A percentile compares a stretch with the other conserved stretches of the same genome.
Evolutionary conservation across 441 rosid species (phyloP).

Genomic region (Pelargonium australe): DNA sequence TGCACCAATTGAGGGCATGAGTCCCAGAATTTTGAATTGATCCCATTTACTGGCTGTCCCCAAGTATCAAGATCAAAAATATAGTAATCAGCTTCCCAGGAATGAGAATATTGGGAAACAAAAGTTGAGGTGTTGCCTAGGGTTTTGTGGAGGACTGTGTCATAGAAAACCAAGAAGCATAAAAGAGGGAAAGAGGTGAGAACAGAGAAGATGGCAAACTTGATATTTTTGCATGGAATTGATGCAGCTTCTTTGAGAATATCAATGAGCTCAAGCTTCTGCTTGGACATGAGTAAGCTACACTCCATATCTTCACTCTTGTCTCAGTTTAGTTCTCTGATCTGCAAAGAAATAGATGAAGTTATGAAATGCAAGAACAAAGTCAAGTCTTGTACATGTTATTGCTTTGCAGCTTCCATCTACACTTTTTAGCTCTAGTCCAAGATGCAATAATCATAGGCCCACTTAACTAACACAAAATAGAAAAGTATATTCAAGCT

Average conservation of each 20-base stretch:
- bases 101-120: not conserved
- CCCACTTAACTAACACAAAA: too few species aligned
- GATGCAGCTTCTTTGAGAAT: slow-evolving; percentile 21
- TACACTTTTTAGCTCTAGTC: too few species aligned
- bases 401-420: not conserved
- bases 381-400: not conserved
- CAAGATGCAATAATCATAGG: too few species aligned
- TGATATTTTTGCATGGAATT: slow-evolving; percentile 15
- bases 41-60: not conserved
- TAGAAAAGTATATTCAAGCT: too few species aligned
- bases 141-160: slow-evolving; percentile 24
- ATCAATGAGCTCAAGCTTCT: slow-evolving; percentile 25
- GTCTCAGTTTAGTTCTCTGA: slow-evolving; percentile 6
- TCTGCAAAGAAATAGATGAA: not conserved
- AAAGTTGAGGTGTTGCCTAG: slow-evolving; percentile 16
- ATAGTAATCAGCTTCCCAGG: not conserved
- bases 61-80: too few species aligned
- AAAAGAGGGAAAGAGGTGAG: slow-evolving; percentile 30
- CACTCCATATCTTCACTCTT: not conserved
- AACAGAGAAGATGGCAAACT: slow-evolving; percentile 21
- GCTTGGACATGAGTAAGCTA: slow-evolving; percentile 9
- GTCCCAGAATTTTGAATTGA: not conserved
- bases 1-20: slow-evolving; percentile 20
- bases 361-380: not conserved
- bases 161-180: slow-evolving; percentile 29